phyloP scores from a whole-genome alignment of 2,329 filamentous ascomycete species.

The Setomelanomma holmii region DNA sequence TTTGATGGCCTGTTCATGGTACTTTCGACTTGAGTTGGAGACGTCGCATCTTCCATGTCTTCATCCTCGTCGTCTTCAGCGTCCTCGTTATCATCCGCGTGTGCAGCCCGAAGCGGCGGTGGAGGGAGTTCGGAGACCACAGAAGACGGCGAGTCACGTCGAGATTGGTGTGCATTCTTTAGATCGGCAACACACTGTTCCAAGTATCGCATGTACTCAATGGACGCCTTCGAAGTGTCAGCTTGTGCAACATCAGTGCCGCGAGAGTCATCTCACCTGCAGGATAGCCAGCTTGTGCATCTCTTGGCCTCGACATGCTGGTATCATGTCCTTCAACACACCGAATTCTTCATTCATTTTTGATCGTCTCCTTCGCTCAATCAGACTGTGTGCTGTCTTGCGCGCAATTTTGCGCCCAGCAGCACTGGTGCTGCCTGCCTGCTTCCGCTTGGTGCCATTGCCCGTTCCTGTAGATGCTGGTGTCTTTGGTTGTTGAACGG shows the following conservation, averaged over 20 bases:
- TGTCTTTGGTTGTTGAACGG: constrained; percentile 29
- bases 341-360: constrained; percentile 99
- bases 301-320: constrained; percentile 88
- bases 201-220: constrained; percentile 94
- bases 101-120: constrained; percentile 19
- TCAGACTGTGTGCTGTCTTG: constrained; percentile 95
- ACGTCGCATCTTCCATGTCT: constrained; percentile 48
- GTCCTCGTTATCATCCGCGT: constrained; percentile 52
- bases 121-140: constrained; percentile 31
- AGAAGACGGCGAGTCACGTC: constrained; percentile 35
- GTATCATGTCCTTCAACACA: constrained; percentile 92
- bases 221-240: constrained; percentile 73
- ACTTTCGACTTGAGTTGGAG: constrained; percentile 31
- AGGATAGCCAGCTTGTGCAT: constrained; percentile 98
- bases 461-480: constrained; percentile 22
- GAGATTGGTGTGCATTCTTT: constrained; percentile 57
- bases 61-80: constrained; percentile 59
- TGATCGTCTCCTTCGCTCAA: constrained; percentile 84
- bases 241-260: background rate
- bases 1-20: constrained; percentile 22
- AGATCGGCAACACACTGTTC: constrained; percentile 86
- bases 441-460: constrained; percentile 73
- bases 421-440: constrained; percentile 71
- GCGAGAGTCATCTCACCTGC: constrained; percentile 65
- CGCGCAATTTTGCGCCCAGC: constrained; percentile 93